Conservation (phyloP, 768 basidiomycete genomes). For the Lactarius evosmus region DNA sequence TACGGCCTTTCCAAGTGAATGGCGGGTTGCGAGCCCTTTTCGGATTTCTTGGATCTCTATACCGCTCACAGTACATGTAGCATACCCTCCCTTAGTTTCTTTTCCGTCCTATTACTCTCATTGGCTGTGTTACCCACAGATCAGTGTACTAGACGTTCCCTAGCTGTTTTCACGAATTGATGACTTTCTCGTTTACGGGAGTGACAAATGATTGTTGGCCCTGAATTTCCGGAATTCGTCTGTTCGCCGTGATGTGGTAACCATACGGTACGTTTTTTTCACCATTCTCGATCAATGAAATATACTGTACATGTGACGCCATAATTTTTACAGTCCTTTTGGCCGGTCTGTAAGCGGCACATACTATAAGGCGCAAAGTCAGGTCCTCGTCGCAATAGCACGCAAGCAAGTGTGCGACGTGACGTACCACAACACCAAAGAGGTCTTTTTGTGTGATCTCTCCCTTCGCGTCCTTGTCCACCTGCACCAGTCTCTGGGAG, state of each 20-base stretch:
- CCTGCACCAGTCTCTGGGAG: slow-evolving; percentile 60
- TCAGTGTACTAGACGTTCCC: not conserved
- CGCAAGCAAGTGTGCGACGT: not conserved
- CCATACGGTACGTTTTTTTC: too few relatives aligned
- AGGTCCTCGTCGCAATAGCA: not conserved
- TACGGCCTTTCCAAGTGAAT: slow-evolving; percentile 16
- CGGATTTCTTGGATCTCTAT: not conserved
- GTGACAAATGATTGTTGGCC: not conserved
- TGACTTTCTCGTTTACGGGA: not conserved
- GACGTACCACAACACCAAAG: slow-evolving; percentile 78
- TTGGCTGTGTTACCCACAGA: not conserved
- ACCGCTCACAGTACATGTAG: slow-evolving; percentile 11
- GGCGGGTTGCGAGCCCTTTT: not conserved
- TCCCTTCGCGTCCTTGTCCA: slow-evolving; percentile 77
- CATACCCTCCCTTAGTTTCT: slow-evolving; percentile 12
- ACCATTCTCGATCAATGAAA: not conserved
- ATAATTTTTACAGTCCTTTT: not conserved
- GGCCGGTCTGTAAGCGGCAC: slow-evolving; percentile 61
- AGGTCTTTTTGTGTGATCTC: slow-evolving; percentile 58
- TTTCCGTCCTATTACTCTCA: not conserved
- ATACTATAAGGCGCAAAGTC: slow-evolving; percentile 44
- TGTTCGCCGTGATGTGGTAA: not conserved
- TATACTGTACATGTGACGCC: not conserved
- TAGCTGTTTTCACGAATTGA: not conserved
- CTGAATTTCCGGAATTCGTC: not conserved